Base-by-base conservation (phyloP, 352 stramenopile genomes). In the Phytophthora tentaculata region DNA sequence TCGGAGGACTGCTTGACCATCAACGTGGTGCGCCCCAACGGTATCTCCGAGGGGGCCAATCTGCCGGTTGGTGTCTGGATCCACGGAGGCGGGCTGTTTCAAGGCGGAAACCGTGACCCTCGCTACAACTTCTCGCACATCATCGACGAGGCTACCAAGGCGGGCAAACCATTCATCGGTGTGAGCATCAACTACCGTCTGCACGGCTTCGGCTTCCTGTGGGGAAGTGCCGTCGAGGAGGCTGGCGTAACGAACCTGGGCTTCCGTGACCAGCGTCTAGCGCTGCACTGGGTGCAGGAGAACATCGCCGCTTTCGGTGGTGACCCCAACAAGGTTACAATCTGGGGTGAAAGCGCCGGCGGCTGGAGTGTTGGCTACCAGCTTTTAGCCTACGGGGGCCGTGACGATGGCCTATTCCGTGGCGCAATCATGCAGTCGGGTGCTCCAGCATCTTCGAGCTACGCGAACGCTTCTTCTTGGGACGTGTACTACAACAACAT, bases 221-320 rank as follows among this genome's bases (percentile, higher is more conserved):
- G 56, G 62, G 56, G 63, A 10, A 60, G 41, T 10, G 68, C 50
- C 5, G 74, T 71, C 7, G 50, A 73, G 23, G 73, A 88, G 28
- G 84, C 81, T 5, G 62, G 84, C 2, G 77, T 70, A 43, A 81
- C 88, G 5, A 98, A 97, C 56, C 89, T 92, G 61, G 88, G 88
- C 0, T 65, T 97, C 26, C 79, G 90, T 57, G 92, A 98, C 73
- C 90, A 98, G 63, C 68, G 76, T 10, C 69, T 91, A 7, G 89
- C 81, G 1, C 47, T 97, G 50, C 79, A 94, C 65, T 72, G 64
- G 64, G 58, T 72, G 24, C 50, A 72, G 8, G 58, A 72, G 28
- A 72, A 72, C 44, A 72, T 72, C 26, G 64, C 39, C 1, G 51
- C 57, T 4, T 72, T 72, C 19, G 64, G 64, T 16, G 64, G 64